Base-by-base conservation (phyloP, 2,329 filamentous ascomycete genomes). In the Periconia macrospinosa region DNA sequence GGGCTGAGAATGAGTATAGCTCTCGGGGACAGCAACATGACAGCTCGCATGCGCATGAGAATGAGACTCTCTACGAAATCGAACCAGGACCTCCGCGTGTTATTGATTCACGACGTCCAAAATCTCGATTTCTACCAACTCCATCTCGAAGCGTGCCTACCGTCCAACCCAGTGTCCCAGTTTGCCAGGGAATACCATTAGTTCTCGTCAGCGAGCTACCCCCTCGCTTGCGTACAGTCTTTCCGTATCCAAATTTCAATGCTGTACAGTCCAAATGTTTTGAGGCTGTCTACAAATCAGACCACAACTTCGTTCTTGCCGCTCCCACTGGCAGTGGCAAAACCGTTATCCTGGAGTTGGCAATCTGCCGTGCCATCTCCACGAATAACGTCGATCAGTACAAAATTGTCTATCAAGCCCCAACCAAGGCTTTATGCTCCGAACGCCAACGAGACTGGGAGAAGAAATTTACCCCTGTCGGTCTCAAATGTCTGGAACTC, bases 291-390 rank as follows among this genome's bases (percentile, higher is more conserved):
- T 93, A 90, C 68, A 76, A 80, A 6, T 84, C 83, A 0, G 83
- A 87, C 60, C 83, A 91, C 69, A 96, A 95, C 58, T 79, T 94
- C 14, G 89, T 94, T 0, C 79, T 95, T 14, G 87, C 90, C 1
- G 88, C 91, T 8, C 91, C 91, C 0, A 96, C 91, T 0, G 90
- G 91, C 9, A 92, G 90, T 69, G 91, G 91, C 2, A 95, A 96
- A 71, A 96, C 91, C 0, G 89, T 81, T 1, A 81, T 94, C 10
- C 81, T 95, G 58, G 91, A 96, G 71, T 79, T 96, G 44, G 90
- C 90, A 3, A 89, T 96, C 35, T 93, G 90, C 72, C 86, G 84
- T 53, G 78, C 92, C 2, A 78, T 89, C 23, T 79, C 81, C 35
- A 78, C 75, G 5, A 78, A 82, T 45, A 79, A 71, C 65, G 83